Base-by-base conservation (phyloP, 768 basidiomycete genomes). In the Candolleomyces aberdarensis region DNA sequence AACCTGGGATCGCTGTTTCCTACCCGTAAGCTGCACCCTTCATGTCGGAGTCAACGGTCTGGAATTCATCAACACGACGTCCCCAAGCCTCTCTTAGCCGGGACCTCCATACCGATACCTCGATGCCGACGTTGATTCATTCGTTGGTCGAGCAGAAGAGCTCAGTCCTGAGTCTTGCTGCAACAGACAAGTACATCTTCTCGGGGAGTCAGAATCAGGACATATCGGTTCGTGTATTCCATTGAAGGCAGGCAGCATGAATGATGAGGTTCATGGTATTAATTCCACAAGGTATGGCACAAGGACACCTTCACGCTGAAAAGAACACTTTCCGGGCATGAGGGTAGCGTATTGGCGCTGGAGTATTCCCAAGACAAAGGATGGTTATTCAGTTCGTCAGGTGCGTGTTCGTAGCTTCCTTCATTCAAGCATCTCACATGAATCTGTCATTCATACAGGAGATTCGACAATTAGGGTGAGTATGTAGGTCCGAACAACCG, bases 331-430 rank as follows among this genome's bases (percentile, higher is more conserved):
- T 76, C 81, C 17, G 95, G 94, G 3, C 95, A 96, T 70, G 88
- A 87, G 0, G 92, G 90, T 7, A 92, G 91, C 63, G 87, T 97
- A 2, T 79, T 97, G 20, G 87, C 88, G 9, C 76, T 97, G 51
- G 88, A 90, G 66, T 83, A 90, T 63, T 89, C 88, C 7, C 74
- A 83, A 57, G 88, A 91, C 58, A 88, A 85, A 67, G 77, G 83
- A 50, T 96, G 94, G 94, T 70, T 97, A 29, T 91, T 97, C 68
- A 96, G 94, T 64, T 88, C 93, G 5, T 94, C 93, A 50, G 91
- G 94, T 91, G 70, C 61, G 81, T 66, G 11, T 57, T 39, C 31
- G 20, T 40, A 1, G 50, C 48, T 49, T 49, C 14, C 11, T 26
- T 11, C 14, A 49, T 49, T 14, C 10, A 10, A 26, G 41, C 20